Base-by-base conservation (phyloP, 2,329 filamentous ascomycete genomes). In the Neofusicoccum cordaticola region DNA sequence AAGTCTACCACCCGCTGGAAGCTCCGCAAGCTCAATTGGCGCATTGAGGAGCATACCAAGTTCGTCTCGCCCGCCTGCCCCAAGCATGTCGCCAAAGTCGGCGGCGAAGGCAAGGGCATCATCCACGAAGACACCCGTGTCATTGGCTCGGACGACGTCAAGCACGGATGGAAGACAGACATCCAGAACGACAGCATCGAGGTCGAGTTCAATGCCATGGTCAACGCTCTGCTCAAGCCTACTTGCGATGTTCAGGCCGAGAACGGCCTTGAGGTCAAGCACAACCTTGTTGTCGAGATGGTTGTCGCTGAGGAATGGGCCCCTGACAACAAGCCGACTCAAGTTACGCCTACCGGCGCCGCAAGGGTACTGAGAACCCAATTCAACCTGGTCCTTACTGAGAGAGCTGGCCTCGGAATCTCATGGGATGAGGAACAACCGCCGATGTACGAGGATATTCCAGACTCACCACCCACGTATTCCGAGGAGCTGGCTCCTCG, bases 361-460 rank as follows among this genome's bases (percentile, higher is more conserved):
- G 95, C 94, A 0, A 87, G 94, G 68, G 94, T 98, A 61, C 83
- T 99, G 66, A 86, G 94, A 69, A 97, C 97, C 85, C 92, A 96
- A 75, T 98, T 97, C 81, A 87, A 86, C 71, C 84, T 95, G 62
- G 82, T 88, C 65, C 84, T 98, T 63, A 97, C 93, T 3, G 90
- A 96, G 79, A 86, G 91, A 66, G 86, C 86, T 19, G 94, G 94
- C 17, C 85, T 97, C 74, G 93, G 94, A 58, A 93, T 99, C 71
- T 92, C 90, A 70, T 99, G 95, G 94, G 94, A 98, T 71, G 94
- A 97, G 78, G 94, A 99, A 81, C 88, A 91, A 73, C 94, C 94
- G 12, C 94, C 94, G 0, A 86, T 96, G 69, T 99, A 99, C 79
- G 90, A 95, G 77, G 92, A 98, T 74, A 93, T 98, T 47, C 93